phyloP scores from a whole-genome alignment of 495 filamentous ascomycete species.

The Neurospora pannonica region DNA sequence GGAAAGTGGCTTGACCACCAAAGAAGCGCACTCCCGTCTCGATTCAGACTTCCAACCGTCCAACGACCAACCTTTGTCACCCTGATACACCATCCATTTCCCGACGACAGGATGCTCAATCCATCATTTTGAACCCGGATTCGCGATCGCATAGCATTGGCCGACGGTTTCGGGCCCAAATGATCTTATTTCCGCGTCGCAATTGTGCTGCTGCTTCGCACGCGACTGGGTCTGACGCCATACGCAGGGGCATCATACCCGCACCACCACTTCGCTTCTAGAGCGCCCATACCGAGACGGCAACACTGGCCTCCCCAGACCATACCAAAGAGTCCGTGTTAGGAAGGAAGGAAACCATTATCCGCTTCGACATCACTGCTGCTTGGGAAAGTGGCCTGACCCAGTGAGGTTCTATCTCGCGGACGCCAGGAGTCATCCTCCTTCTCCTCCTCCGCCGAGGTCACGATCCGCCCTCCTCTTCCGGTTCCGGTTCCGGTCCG shows the following conservation, averaged over 20 bases:
- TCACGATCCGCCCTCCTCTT: neutral
- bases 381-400: neutral
- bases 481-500: constrained; percentile 7
- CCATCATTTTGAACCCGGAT: constrained; percentile 26
- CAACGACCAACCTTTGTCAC: neutral
- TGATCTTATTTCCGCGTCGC: constrained; percentile 31
- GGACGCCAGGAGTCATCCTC: neutral
- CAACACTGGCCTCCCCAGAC: neutral
- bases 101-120: constrained; percentile 23
- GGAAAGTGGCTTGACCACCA: constrained; percentile 11
- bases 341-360: neutral
- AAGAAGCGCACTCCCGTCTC: neutral
- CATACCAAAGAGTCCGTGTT: neutral
- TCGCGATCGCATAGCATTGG: constrained; percentile 29
- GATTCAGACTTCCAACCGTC: neutral
- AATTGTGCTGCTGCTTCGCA: constrained; percentile 29
- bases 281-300: neutral
- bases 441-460: neutral
- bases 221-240: constrained; percentile 30
- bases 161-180: constrained; percentile 24
- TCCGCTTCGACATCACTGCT: neutral
- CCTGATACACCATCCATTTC: constrained; percentile 18
- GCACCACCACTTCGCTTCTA: neutral
- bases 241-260: neutral
- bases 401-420: neutral